These are phyloP conservation scores for Sisymbrium altissimum DNA, from an alignment of 345 rosid genomes.

Conservation along the genomic window DNA sequence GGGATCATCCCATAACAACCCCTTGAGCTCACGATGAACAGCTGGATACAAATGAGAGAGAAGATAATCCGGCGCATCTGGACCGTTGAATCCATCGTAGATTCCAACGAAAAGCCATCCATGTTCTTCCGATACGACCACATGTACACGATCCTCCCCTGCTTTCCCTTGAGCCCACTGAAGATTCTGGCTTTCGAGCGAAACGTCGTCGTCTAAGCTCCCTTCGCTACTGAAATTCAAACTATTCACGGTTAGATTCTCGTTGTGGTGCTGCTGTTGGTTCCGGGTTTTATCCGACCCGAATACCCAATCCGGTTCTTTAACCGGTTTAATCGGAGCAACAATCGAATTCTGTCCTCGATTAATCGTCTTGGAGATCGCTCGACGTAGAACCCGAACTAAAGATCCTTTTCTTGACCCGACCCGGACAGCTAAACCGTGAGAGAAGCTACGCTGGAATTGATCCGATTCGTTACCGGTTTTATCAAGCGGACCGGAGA, in stretches of 20 bases:
- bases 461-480: conserved; percentile 53
- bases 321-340: conserved; percentile 70
- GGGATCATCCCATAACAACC: conserved; percentile 78
- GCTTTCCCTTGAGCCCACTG: conserved; percentile 99
- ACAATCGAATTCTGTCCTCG: conserved; percentile 80
- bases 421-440: conserved; percentile 46
- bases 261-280: conserved; percentile 36
- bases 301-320: conserved; percentile 71
- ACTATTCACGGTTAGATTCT: conserved; percentile 60
- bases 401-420: conserved; percentile 54
- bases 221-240: conserved; percentile 61
- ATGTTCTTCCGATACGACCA: conserved; percentile 91
- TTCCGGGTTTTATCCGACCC: conserved; percentile 49
- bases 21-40: conserved; percentile 82
- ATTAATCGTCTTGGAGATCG: conserved; percentile 59
- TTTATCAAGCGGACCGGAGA: conserved; percentile 60
- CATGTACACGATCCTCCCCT: conserved; percentile 98
- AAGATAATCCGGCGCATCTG: conserved; percentile 92
- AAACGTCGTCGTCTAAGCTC: conserved; percentile 68
- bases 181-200: conserved; percentile 68
- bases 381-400: conserved; percentile 65
- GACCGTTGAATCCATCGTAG: conserved; percentile 97
- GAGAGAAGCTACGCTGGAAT: conserved; percentile 81
- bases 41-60: conserved; percentile 65
- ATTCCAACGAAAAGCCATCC: conserved; percentile 97